Evolutionary conservation across 2,329 filamentous ascomycete genomes (phyloP), one percentile per base, ranked within the genome.

Genomic region (Kalmusia sp.): DNA sequence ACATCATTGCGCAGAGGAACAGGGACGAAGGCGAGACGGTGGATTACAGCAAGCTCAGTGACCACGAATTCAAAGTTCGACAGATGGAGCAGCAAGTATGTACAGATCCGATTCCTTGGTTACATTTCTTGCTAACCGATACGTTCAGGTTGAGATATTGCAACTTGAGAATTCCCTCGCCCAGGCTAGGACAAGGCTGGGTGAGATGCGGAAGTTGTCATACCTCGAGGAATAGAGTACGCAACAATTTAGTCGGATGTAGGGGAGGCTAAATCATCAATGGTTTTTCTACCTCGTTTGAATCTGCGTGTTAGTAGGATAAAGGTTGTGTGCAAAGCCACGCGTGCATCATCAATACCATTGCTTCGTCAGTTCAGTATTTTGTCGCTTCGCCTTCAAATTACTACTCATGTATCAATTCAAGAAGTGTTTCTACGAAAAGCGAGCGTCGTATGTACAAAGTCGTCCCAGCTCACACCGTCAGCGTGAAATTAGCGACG

Each of bases 61-160:
- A 89, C 27, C 93, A 97, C 76, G 95, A 99, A 79, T 98, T 99
- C 82, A 99, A 99, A 84, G 92, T 97, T 46, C 85, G 89, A 66
- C 93, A 99, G 80, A 99, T 99, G 95, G 95, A 99, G 80, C 95
- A 99, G 73, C 95, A 99, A 90, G 93, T 96, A 82, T 67, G 84
- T 82, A n/a, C 44, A 12, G 51, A 24, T 33, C 24, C 22, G n/a
- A n/a, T n/a, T n/a, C n/a, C n/a, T n/a, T n/a, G n/a, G n/a, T n/a
- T n/a, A n/a, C n/a, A n/a, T n/a, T n/a, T n/a, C n/a, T n/a, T 53
- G 37, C 59, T 69, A 63, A 73, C 35, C 5, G 2, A 4, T 12
- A 19, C 3, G 1, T 24, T 11, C 69, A 96, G 92, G 95, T 99
- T 71, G 93, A 99, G 77, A 99, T 99, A 63, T 82, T 98, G 50